Conservation (phyloP, 2,329 filamentous ascomycete species). For the Aspergillus puulaauensis region DNA sequence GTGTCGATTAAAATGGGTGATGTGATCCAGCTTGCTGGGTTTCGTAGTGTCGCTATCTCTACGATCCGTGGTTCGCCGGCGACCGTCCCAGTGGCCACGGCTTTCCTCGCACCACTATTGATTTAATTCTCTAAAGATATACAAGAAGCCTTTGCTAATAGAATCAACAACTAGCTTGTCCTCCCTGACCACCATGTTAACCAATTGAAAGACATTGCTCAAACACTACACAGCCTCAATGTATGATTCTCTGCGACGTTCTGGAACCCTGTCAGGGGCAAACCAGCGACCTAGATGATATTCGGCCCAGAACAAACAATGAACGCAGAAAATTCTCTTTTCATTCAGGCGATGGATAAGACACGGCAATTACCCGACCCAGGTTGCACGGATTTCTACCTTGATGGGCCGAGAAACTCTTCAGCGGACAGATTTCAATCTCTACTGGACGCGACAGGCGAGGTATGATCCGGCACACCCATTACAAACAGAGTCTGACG, state of each 20-base stretch:
- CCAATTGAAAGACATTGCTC: constrained; percentile 34
- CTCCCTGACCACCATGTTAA: constrained; percentile 32
- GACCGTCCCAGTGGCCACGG: constrained; percentile 21
- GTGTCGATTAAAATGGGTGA: background rate
- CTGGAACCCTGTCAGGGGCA: constrained; percentile 65
- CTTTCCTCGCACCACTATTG: constrained; percentile 3
- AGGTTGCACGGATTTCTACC: constrained; percentile 67
- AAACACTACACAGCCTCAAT: constrained; percentile 43
- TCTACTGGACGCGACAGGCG: constrained; percentile 60
- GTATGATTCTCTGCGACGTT: constrained; percentile 8
- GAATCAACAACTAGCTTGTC: constrained; percentile 39
- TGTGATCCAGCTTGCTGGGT: background rate
- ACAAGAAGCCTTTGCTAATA: constrained; percentile 36
- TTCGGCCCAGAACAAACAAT: constrained; percentile 87
- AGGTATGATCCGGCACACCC: background rate
- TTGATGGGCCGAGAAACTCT: constrained; percentile 82
- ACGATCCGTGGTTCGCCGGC: constrained; percentile 10
- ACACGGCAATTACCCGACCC: constrained; percentile 69
- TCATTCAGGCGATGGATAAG: constrained; percentile 77
- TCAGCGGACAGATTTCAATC: constrained; percentile 85
- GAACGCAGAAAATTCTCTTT: constrained; percentile 87
- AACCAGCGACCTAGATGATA: constrained; percentile 79
- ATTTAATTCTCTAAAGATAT: constrained; percentile 34
- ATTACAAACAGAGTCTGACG: too few relatives aligned
- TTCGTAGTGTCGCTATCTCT: constrained; percentile 1